Base-by-base conservation (phyloP, 371 early-diverging fungal genomes). In the Funneliformis caledonium region DNA sequence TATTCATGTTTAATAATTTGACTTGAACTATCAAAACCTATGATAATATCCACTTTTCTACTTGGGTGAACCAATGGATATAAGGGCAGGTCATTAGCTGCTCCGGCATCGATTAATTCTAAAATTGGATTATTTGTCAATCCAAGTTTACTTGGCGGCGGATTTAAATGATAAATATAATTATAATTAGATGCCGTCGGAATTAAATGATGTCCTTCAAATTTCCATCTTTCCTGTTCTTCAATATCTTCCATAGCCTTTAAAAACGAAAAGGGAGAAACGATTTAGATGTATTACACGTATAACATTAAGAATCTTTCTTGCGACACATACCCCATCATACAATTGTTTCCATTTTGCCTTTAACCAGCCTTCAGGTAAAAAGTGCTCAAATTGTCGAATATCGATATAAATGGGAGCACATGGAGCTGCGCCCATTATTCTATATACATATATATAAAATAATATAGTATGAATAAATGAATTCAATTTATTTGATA, bases 41-140 rank as follows among this genome's bases (percentile, higher is more conserved):
- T 61, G 9, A 93, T 87, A 14, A 93, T 85, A 83, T 95, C 95
- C 0, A 93, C 88, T 45, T 88, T 82, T 5, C 95, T 89, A 2
- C 90, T 92, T 1, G 88, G 84, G 6, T 93, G 85, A 37, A 92
- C 81, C 14, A 94, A 78, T 6, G 94, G 92, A 43, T 93, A 92
- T 61, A 95, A 87, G 0, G 95, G 94, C 26, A 93, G 85, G 75
- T 95, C 94, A 83, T 94, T 95, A 50, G 93, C 91, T 86, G 91
- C 87, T 1, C 93, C 94, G 26, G 93, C 93, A 82, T 94, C 94
- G 86, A 92, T 91, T 47, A 93, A 82, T 33, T 88, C 88, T 22
- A 93, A 78, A 8, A 82, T 0, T 69, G 73, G 50, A 83, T 82
- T 0, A 80, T 82, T 72, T 75, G 81, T 5, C 77, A 82, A 12